Evolutionary conservation across 176 grass and related monocot genomes (phyloP).

Genomic region (Triticum turgidum): DNA sequence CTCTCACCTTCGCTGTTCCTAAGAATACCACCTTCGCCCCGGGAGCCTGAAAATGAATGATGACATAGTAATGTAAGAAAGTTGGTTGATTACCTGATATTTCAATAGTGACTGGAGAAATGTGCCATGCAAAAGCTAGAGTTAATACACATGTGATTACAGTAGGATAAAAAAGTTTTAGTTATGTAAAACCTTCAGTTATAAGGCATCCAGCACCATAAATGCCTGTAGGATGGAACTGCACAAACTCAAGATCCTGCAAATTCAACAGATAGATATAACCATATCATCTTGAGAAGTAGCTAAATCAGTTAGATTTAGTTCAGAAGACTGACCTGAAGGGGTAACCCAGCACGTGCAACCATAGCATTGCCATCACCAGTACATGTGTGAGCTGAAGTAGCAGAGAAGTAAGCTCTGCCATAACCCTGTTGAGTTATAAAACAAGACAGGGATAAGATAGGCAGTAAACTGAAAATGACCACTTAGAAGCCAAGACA

Average conservation of each 20-base stretch:
- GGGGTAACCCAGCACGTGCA: constrained; percentile 92
- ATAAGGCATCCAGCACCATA: constrained; percentile 89
- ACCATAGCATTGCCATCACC: constrained; percentile 99
- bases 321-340: constrained; percentile 53
- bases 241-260: constrained; percentile 99
- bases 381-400: constrained; percentile 99
- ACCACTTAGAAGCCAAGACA: neutral
- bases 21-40: constrained; percentile 87
- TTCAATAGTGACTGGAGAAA: constrained; percentile 3
- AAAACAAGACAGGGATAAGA: constrained; percentile 22
- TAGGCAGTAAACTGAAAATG: neutral
- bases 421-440: constrained; percentile 63
- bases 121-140: constrained; percentile 10
- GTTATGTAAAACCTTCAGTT: constrained; percentile 62
- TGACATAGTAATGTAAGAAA: neutral
- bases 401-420: constrained; percentile 93
- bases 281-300: constrained; percentile 15
- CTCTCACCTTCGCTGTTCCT: constrained; percentile 86
- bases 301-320: constrained; percentile 11
- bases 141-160: neutral
- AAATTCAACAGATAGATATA: constrained; percentile 28
- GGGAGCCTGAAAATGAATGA: constrained; percentile 50
- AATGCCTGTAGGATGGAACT: constrained; percentile 86
- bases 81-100: neutral
- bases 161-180: neutral